phyloP scores from a whole-genome alignment of 805 yeast genomes.

The Debaryomyces prosopidis region DNA sequence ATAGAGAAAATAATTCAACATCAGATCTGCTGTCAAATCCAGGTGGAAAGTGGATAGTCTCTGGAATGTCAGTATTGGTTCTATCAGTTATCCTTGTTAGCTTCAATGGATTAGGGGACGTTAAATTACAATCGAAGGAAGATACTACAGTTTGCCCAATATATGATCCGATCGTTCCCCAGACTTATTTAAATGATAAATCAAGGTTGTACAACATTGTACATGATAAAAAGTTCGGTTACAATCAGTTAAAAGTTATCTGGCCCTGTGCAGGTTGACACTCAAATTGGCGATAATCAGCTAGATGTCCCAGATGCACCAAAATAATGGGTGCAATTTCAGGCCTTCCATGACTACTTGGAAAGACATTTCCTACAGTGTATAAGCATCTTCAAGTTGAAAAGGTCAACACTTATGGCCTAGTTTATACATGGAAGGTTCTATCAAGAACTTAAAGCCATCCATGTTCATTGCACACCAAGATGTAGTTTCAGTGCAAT shows the following conservation, averaged over 20 bases:
- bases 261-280: conserved; percentile 64
- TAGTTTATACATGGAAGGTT: conserved; percentile 65
- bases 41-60: not conserved
- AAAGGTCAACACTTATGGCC: conserved; percentile 60
- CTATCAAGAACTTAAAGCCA: conserved; percentile 56
- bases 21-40: too few species aligned
- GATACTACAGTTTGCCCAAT: conserved; percentile 23
- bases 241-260: conserved; percentile 45
- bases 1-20: too few species aligned
- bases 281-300: conserved; percentile 57
- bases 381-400: conserved; percentile 50
- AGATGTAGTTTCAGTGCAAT: conserved; percentile 78
- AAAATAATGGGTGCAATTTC: conserved; percentile 42
- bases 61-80: conserved; percentile 5
- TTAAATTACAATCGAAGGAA: conserved; percentile 15
- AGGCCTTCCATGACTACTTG: conserved; percentile 52
- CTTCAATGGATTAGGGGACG: conserved; percentile 14
- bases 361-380: conserved; percentile 54
- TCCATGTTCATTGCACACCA: conserved; percentile 70
- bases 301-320: conserved; percentile 52
- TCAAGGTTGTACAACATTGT: conserved; percentile 28
- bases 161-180: conserved; percentile 21
- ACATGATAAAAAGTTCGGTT: conserved; percentile 23
- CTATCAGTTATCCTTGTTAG: conserved; percentile 13
- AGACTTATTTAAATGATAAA: conserved; percentile 30